Percentiles rank a stretch among this genome's conserved stretches.
Conservation (phyloP, 495 filamentous ascomycete species). For the Hypoxylon lienhwacheense region DNA sequence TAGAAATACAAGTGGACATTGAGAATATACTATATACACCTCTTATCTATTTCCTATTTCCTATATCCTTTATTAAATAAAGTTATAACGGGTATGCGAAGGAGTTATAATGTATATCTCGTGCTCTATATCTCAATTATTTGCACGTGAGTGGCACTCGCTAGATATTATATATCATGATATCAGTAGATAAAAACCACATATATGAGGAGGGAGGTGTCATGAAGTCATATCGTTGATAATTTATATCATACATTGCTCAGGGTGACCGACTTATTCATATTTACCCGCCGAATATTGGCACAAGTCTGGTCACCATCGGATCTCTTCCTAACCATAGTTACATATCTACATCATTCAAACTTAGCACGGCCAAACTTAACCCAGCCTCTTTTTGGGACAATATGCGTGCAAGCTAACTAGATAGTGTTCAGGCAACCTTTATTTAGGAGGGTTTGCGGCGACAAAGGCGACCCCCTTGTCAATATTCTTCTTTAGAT, state of each 20-base stretch:
- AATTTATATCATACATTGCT: conserved; percentile 37
- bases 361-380: no score
- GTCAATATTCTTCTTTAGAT: conserved; percentile 80
- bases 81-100: no score
- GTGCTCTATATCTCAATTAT: neutral
- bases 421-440: no score
- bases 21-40: no score
- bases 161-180: neutral
- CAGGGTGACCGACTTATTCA: conserved; percentile 18
- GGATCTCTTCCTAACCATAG: neutral
- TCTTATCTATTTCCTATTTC: no score
- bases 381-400: no score
- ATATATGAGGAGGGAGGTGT: no score
- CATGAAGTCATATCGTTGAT: conserved; percentile 19
- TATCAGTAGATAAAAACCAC: conserved; percentile 17
- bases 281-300: conserved; percentile 10
- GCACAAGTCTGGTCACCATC: conserved; percentile 5
- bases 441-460: conserved; percentile 58
- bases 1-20: conserved; percentile 62
- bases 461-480: conserved; percentile 59
- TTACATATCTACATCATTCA: conserved; percentile 4
- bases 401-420: conserved; percentile 16
- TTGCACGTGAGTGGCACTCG: neutral
- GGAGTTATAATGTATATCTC: neutral
- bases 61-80: neutral